Percentiles rank a stretch among this genome's conserved stretches.
These are phyloP conservation scores for Carpinus viminea DNA, from an alignment of 306 rosid genomes.

Conservation along the genomic window DNA sequence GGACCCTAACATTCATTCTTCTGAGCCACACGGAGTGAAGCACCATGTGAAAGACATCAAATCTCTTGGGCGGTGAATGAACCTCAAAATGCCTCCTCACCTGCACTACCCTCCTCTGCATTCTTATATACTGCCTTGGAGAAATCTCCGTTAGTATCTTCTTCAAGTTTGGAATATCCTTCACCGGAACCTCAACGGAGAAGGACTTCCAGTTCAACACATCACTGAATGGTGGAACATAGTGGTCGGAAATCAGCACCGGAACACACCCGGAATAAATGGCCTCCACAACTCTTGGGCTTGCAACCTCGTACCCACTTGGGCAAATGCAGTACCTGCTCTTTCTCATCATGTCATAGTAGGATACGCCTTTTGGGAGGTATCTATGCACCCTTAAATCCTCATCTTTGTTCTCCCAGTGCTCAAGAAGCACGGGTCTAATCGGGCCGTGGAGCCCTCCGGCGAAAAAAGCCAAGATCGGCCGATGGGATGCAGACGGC, in stretches of 20 bases:
- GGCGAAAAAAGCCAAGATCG: slow-evolving; percentile 70
- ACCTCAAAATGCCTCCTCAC: slow-evolving; percentile 78
- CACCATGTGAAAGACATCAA: slow-evolving; percentile 88
- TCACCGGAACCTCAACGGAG: slow-evolving; percentile 61
- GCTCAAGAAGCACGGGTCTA: slow-evolving; percentile 64
- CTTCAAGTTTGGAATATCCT: slow-evolving; percentile 77
- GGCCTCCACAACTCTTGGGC: slow-evolving; percentile 88
- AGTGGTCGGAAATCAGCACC: slow-evolving; percentile 77
- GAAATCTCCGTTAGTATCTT: slow-evolving; percentile 52
- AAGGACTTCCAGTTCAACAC: slow-evolving; percentile 80
- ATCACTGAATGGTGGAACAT: slow-evolving; percentile 79
- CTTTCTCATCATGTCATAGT: slow-evolving; percentile 68
- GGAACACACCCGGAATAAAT: slow-evolving; percentile 91
- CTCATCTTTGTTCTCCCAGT: slow-evolving; percentile 78
- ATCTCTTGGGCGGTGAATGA: slow-evolving; percentile 68
- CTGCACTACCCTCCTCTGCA: slow-evolving; percentile 68
- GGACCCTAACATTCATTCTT: slow-evolving; percentile 63
- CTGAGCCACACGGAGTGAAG: slow-evolving; percentile 93
- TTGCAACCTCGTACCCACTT: slow-evolving; percentile 90
- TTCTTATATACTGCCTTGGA: slow-evolving; percentile 55
- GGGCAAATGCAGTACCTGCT: slow-evolving; percentile 89
- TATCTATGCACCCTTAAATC: slow-evolving; percentile 62
- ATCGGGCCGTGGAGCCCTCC: slow-evolving; percentile 87
- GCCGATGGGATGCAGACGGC: slow-evolving; percentile 63
- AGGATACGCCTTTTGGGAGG: slow-evolving; percentile 71